Conservation (phyloP, 208 protist species). For the Herpetomonas samuelpessoai region DNA sequence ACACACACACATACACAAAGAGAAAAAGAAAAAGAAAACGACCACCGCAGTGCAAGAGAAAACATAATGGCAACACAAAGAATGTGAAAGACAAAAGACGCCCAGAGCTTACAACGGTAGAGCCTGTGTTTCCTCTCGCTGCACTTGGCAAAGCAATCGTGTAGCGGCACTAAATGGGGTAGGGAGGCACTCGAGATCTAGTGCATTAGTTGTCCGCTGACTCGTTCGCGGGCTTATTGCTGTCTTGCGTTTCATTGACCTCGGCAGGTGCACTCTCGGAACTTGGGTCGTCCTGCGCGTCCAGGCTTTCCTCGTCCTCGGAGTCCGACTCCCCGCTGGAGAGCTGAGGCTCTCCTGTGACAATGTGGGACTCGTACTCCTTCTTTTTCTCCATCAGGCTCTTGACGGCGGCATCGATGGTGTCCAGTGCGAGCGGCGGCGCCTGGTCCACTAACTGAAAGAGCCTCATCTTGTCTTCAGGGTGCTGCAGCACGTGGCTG, state of each 20-base stretch:
- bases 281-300: slow-evolving; percentile 17
- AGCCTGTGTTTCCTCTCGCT: not conserved
- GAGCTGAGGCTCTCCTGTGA: slow-evolving; percentile 44
- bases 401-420: slow-evolving; percentile 42
- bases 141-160: too few species aligned
- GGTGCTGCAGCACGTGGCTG: slow-evolving; percentile 45
- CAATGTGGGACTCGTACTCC: slow-evolving; percentile 56
- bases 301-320: slow-evolving; percentile 1
- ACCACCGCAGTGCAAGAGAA: slow-evolving; percentile 11
- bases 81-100: too few species aligned
- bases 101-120: too few species aligned
- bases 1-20: too few species aligned
- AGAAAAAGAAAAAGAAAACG: slow-evolving; percentile 9
- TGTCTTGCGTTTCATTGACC: slow-evolving; percentile 9
- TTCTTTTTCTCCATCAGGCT: slow-evolving; percentile 36
- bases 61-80: slow-evolving; percentile 1
- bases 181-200: too few species aligned
- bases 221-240: not conserved
- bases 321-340: slow-evolving; percentile 44
- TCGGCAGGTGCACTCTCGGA: not conserved
- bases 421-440: slow-evolving; percentile 33
- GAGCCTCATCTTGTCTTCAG: slow-evolving; percentile 61
- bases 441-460: slow-evolving; percentile 61
- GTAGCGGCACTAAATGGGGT: too few species aligned
- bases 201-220: slow-evolving; percentile 7